A percentile compares a stretch with the other conserved stretches of the same genome.
phyloP scores from a whole-genome alignment of 139 green algal genomes.

The Astrephomene gubernaculifera region DNA sequence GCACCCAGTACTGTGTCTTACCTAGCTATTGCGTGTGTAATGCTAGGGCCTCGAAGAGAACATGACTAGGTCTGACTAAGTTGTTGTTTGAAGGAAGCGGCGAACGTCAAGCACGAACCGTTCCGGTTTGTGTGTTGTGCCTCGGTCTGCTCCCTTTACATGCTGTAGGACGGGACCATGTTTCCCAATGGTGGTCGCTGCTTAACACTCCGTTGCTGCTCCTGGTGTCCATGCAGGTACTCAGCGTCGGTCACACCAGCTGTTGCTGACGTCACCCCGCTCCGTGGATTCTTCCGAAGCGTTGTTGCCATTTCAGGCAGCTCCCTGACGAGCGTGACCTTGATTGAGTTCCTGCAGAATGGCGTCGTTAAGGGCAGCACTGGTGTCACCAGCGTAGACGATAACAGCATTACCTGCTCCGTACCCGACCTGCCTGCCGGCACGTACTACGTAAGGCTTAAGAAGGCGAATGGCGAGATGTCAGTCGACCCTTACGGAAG shows the following conservation, averaged over 20 bases:
- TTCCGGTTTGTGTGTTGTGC: too few relatives aligned
- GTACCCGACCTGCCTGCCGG: constrained; percentile 14
- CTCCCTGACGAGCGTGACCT: background rate
- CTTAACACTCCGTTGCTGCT: too few relatives aligned
- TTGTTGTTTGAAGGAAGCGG: too few relatives aligned
- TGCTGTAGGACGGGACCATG: too few relatives aligned
- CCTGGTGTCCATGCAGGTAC: constrained; percentile 26
- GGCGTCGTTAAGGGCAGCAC: background rate
- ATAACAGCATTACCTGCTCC: background rate
- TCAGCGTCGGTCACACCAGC: background rate
- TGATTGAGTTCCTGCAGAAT: background rate
- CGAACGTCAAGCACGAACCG: too few relatives aligned
- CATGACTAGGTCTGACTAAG: too few relatives aligned
- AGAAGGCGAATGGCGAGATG: constrained; percentile 26
- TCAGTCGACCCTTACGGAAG: background rate
- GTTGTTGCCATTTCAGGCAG: background rate
- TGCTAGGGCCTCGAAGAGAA: too few relatives aligned
- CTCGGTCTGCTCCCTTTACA: too few relatives aligned
- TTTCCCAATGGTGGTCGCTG: too few relatives aligned
- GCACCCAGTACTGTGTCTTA: too few relatives aligned
- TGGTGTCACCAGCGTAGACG: background rate
- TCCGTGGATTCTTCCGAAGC: background rate
- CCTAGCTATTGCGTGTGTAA: too few relatives aligned
- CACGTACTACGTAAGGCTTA: constrained; percentile 1
- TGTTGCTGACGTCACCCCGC: background rate